These are phyloP conservation scores for Saccharomycopsis sp. DNA, from an alignment of 805 yeast species.

Conservation along the genomic window DNA sequence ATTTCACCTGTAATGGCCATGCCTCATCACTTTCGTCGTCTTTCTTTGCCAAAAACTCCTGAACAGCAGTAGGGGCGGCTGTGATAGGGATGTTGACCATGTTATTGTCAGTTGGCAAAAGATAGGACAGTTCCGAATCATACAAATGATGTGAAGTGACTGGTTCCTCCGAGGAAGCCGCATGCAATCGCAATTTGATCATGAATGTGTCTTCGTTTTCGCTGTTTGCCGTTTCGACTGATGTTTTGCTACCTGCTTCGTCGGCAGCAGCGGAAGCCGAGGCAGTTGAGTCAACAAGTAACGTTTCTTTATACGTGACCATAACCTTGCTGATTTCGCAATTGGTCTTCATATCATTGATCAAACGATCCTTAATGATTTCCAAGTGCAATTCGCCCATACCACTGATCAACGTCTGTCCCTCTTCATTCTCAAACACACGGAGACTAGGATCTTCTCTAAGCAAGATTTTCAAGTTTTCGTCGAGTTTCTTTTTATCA, in stretches of 20 bases:
- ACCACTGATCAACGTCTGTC: constrained; percentile 84
- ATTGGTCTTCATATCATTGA: constrained; percentile 77
- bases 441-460: constrained; percentile 88
- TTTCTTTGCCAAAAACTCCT: constrained; percentile 9
- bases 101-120: constrained; percentile 43
- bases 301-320: constrained; percentile 83
- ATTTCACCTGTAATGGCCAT: constrained; percentile 43
- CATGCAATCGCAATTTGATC: constrained; percentile 4
- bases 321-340: constrained; percentile 76
- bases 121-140: constrained; percentile 35
- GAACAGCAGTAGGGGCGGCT: constrained; percentile 18
- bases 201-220: constrained; percentile 23
- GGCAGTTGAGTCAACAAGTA: constrained; percentile 26
- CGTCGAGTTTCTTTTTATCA: constrained; percentile 67
- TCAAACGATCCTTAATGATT: constrained; percentile 70
- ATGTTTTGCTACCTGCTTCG: constrained; percentile 22
- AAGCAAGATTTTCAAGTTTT: constrained; percentile 57
- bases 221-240: constrained; percentile 25
- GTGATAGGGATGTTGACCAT: constrained; percentile 24
- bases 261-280: constrained; percentile 7
- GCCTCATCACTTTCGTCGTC: constrained; percentile 27
- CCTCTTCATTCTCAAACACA: constrained; percentile 72
- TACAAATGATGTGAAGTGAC: constrained; percentile 26
- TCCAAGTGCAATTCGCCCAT: constrained; percentile 97
- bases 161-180: constrained; percentile 25